phyloP scores from a whole-genome alignment of 345 rosid species.

The Corchorus capsularis region DNA sequence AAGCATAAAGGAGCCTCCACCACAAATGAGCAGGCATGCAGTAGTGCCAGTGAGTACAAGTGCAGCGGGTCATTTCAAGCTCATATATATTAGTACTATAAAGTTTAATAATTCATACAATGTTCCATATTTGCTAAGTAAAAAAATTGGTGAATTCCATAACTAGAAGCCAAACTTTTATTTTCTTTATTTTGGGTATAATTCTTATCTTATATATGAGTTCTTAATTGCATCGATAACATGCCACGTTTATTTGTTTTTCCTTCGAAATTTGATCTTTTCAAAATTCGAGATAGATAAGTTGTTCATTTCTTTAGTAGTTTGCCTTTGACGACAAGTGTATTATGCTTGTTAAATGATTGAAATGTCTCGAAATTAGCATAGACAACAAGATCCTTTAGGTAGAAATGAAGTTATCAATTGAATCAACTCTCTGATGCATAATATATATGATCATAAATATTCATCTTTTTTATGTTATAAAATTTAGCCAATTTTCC shows the following conservation, averaged over 20 bases:
- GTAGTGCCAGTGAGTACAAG: not conserved
- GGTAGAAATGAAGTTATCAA: too few species aligned
- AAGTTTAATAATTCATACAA: not conserved
- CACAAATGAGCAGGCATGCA: not conserved
- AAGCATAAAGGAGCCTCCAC: conserved; percentile 29
- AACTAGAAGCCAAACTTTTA: not conserved
- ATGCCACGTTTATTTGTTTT: conserved; percentile 1
- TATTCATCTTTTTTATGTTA: too few species aligned
- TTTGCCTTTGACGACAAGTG: too few species aligned
- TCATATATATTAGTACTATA: not conserved
- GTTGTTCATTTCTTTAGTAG: too few species aligned
- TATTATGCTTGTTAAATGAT: too few species aligned
- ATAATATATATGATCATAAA: too few species aligned
- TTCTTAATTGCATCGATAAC: not conserved
- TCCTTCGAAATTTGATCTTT: too few species aligned
- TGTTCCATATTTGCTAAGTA: not conserved
- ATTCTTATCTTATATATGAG: not conserved
- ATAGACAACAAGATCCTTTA: too few species aligned
- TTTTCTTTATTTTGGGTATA: not conserved
- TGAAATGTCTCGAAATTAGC: too few species aligned
- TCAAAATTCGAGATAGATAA: too few species aligned
- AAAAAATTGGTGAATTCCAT: not conserved
- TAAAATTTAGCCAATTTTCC: too few species aligned
- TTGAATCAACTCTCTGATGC: too few species aligned
- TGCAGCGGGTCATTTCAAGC: conserved; percentile 22